Evolutionary conservation across 306 rosid species (phyloP).

Genomic region (Citrullus mucosospermus): DNA sequence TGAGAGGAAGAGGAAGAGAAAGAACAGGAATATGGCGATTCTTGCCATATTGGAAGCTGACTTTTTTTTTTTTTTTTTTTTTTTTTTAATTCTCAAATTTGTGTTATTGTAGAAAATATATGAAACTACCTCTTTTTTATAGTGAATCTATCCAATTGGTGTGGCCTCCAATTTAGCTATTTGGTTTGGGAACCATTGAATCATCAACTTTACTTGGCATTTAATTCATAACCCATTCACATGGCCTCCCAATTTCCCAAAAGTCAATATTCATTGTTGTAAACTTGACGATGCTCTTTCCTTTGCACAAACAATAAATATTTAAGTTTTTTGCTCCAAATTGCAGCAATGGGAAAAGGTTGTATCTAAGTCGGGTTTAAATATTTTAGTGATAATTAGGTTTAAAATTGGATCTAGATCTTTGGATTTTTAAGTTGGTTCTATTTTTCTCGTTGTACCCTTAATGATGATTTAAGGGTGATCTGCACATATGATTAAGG

Average conservation of each 20-base stretch:
- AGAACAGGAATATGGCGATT: background rate
- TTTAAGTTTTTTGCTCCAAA: background rate
- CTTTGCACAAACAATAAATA: background rate
- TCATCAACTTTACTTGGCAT: background rate
- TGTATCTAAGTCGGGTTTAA: background rate
- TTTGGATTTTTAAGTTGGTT: too few species aligned
- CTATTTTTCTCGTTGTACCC: too few species aligned
- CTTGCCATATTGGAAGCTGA: background rate
- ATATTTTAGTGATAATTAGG: too few species aligned
- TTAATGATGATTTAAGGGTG: too few species aligned
- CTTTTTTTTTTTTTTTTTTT: too few species aligned
- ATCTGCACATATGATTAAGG: too few species aligned
- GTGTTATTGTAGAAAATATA: background rate
- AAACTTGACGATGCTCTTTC: background rate
- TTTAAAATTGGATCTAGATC: too few species aligned
- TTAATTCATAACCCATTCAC: background rate
- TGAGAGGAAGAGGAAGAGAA: constrained; percentile 3
- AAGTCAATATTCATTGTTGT: background rate
- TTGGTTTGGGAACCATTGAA: background rate
- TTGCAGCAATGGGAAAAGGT: background rate
- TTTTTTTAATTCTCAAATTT: background rate
- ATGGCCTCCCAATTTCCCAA: background rate
- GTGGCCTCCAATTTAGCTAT: background rate
- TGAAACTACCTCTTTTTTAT: background rate
- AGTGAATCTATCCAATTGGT: background rate